A percentile compares a stretch with the other conserved stretches of the same genome.
Conservation (phyloP, 257 asterid genomes). For the Salvia splendens region DNA sequence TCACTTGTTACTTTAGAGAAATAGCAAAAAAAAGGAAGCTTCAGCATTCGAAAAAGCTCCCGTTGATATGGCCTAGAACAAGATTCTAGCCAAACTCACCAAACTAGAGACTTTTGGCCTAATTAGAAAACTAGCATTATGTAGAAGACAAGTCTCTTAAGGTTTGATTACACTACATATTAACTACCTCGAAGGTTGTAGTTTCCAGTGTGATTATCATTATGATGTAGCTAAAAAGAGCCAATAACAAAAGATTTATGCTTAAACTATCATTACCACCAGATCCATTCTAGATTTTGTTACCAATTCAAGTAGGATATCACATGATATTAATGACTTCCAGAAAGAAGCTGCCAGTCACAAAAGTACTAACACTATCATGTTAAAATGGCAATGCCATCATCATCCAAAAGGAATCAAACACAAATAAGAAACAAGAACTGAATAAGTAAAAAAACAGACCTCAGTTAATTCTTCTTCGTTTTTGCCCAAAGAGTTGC, state of each 20-base stretch:
- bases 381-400: neutral
- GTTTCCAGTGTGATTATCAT: neutral
- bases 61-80: neutral
- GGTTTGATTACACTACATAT: neutral
- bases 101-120: neutral
- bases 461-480: slow-evolving; percentile 58
- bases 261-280: slow-evolving; percentile 1
- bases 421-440: neutral
- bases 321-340: neutral
- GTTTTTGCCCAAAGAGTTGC: slow-evolving; percentile 43
- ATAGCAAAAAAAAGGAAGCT: neutral
- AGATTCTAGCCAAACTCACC: neutral
- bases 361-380: neutral
- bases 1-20: neutral
- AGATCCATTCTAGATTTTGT: slow-evolving; percentile 1
- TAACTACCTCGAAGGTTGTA: neutral
- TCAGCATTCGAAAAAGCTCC: neutral
- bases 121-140: neutral
- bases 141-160: slow-evolving; percentile 1
- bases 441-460: slow-evolving; percentile 8
- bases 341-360: neutral
- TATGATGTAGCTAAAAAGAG: neutral
- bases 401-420: neutral
- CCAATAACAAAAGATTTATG: neutral
- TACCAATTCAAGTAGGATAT: slow-evolving; percentile 20